These are phyloP conservation scores for Fusarium penzigii DNA, from an alignment of 2,329 filamentous ascomycete genomes.

Conservation along the genomic window DNA sequence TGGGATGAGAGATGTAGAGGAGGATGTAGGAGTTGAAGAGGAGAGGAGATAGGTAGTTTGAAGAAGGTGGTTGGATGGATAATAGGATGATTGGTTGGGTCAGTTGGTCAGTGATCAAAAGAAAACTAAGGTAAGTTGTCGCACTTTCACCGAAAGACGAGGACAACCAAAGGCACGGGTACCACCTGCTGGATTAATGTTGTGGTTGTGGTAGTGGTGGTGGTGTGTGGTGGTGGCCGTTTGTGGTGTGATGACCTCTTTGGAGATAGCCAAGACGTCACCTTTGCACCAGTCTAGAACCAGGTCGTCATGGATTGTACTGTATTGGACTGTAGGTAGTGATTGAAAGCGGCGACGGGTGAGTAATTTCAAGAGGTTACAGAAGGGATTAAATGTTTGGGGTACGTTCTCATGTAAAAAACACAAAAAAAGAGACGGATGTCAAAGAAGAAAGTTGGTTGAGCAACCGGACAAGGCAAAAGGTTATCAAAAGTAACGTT, in stretches of 20 bases:
- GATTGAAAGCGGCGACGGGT: neutral
- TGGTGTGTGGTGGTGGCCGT: too few species aligned
- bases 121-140: too few species aligned
- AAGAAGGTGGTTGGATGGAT: neutral
- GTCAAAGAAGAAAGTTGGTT: too few species aligned
- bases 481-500: too few species aligned
- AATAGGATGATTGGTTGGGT: too few species aligned
- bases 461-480: too few species aligned
- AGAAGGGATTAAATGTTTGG: neutral
- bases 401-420: neutral
- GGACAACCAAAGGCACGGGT: neutral
- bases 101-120: too few species aligned
- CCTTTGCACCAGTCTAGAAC: too few species aligned
- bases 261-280: neutral
- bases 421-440: too few species aligned
- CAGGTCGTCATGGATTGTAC: neutral
- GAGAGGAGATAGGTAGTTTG: constrained; percentile 19
- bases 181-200: neutral
- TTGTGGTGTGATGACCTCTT: neutral
- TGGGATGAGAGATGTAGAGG: constrained; percentile 3
- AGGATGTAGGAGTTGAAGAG: constrained; percentile 18
- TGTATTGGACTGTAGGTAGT: too few species aligned
- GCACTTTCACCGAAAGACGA: neutral
- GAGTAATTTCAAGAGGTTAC: neutral
- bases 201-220: too few species aligned